Percentiles rank a stretch among this genome's conserved stretches.
Evolutionary conservation across 352 stramenopile species (phyloP).

Genomic region (Phytophthora citrophthora): DNA sequence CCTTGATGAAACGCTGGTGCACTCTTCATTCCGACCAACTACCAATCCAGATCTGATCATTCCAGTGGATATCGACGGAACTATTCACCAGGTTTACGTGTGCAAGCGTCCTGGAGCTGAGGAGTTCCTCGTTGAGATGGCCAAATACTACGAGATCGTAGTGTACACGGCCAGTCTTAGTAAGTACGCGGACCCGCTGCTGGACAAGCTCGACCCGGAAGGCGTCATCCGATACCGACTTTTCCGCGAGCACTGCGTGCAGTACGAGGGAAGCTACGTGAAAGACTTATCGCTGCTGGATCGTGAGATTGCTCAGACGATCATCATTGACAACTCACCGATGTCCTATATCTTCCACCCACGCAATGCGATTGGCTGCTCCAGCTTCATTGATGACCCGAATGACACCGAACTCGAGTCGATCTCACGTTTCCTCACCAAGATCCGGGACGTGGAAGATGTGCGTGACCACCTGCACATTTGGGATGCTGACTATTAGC

Average conservation of each 20-base stretch:
- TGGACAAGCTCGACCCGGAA: slow-evolving; percentile 96
- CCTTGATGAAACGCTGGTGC: slow-evolving; percentile 98
- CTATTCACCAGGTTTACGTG: slow-evolving; percentile 90
- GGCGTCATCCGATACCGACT: slow-evolving; percentile 90
- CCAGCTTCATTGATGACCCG: slow-evolving; percentile 92
- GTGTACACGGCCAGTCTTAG: slow-evolving; percentile 98
- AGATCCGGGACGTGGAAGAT: slow-evolving; percentile 58
- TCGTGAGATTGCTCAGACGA: slow-evolving; percentile 92
- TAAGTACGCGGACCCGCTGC: slow-evolving; percentile 97
- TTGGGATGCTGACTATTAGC: slow-evolving; percentile 73
- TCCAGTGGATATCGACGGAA: slow-evolving; percentile 95
- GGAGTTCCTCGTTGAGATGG: slow-evolving; percentile 96
- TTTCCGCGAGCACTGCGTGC: slow-evolving; percentile 95
- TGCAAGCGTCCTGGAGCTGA: slow-evolving; percentile 94
- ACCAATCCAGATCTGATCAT: slow-evolving; percentile 96
- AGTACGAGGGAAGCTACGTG: slow-evolving; percentile 96
- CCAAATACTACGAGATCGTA: slow-evolving; percentile 98
- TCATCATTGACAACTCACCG: slow-evolving; percentile 99
- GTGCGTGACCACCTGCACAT: slow-evolving; percentile 75
- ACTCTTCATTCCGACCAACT: slow-evolving; percentile 96
- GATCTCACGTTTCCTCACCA: slow-evolving; percentile 70
- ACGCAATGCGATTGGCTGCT: slow-evolving; percentile 80
- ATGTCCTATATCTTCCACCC: slow-evolving; percentile 99
- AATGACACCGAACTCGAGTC: slow-evolving; percentile 90
- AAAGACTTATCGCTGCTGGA: slow-evolving; percentile 97